A percentile compares a stretch with the other conserved stretches of the same genome.
Evolutionary conservation across 73 alveolate genomes (phyloP).

Genomic region (Paramecium pentaurelia): DNA sequence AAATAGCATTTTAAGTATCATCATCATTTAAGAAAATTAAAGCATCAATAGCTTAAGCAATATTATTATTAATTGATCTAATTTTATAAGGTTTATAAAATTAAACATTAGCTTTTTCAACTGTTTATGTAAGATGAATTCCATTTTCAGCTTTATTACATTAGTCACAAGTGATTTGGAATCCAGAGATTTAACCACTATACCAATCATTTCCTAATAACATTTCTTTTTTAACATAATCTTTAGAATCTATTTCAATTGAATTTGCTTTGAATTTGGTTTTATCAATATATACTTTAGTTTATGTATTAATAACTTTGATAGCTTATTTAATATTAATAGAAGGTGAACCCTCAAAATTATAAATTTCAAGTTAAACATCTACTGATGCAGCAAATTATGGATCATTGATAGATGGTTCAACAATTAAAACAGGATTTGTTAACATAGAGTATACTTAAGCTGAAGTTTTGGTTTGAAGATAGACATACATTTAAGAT

Average conservation of each 20-base stretch:
- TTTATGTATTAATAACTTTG: conserved; percentile 16
- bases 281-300: not conserved
- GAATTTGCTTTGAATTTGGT: not conserved
- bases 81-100: not conserved
- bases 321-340: not conserved
- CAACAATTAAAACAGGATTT: not conserved
- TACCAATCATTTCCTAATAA: conserved; percentile 17
- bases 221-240: not conserved
- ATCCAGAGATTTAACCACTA: not conserved
- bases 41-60: not conserved
- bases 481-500: not conserved
- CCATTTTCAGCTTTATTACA: not conserved
- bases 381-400: not conserved
- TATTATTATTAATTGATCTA: not conserved
- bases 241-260: not conserved
- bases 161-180: not conserved
- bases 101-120: not conserved
- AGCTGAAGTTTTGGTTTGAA: not conserved
- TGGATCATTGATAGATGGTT: not conserved
- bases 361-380: not conserved
- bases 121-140: not conserved
- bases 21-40: not conserved
- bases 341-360: not conserved
- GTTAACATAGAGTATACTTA: not conserved
- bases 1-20: not conserved